Evolutionary conservation across 495 filamentous ascomycete species (phyloP).

Genomic region (Hypoxylon lienhwacheense): DNA sequence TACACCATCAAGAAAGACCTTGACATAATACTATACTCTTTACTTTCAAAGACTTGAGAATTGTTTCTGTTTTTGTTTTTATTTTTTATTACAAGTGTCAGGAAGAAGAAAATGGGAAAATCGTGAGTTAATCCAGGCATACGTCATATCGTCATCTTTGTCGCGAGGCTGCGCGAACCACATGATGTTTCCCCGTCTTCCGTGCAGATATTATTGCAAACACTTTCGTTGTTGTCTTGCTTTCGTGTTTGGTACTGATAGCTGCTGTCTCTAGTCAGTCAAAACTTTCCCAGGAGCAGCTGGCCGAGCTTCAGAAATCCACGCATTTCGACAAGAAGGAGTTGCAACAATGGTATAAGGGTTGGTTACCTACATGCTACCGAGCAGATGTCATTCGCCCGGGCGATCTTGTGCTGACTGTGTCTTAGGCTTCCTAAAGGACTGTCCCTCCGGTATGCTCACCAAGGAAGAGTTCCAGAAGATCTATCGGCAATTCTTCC

Average conservation of each 20-base stretch:
- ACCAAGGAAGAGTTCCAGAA: constrained; percentile 99
- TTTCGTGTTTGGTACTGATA: too few species aligned
- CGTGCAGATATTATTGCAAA: too few species aligned
- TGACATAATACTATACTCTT: background rate
- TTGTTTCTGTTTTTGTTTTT: too few species aligned
- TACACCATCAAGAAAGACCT: background rate
- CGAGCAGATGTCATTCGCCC: background rate
- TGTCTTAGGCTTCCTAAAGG: constrained; percentile 86
- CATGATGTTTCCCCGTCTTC: constrained; percentile 22
- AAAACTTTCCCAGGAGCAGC: constrained; percentile 92
- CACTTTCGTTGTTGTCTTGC: too few species aligned
- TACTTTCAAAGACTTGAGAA: too few species aligned
- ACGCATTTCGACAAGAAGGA: constrained; percentile 99
- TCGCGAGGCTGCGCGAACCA: constrained; percentile 9
- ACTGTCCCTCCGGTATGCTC: constrained; percentile 94
- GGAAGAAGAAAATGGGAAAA: constrained; percentile 47
- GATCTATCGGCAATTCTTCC: constrained; percentile 99
- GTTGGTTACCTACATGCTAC: constrained; percentile 49
- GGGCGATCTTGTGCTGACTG: constrained; percentile 5
- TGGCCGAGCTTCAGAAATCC: constrained; percentile 89
- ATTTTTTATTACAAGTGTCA: constrained; percentile 6
- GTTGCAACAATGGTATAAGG: constrained; percentile 99
- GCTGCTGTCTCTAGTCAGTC: constrained; percentile 78
- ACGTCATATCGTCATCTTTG: constrained; percentile 8
- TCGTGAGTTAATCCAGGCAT: constrained; percentile 43